A percentile compares a stretch with the other conserved stretches of the same genome.
Evolutionary conservation across 2,329 filamentous ascomycete genomes (phyloP).

Genomic region (Alternaria sp.): DNA sequence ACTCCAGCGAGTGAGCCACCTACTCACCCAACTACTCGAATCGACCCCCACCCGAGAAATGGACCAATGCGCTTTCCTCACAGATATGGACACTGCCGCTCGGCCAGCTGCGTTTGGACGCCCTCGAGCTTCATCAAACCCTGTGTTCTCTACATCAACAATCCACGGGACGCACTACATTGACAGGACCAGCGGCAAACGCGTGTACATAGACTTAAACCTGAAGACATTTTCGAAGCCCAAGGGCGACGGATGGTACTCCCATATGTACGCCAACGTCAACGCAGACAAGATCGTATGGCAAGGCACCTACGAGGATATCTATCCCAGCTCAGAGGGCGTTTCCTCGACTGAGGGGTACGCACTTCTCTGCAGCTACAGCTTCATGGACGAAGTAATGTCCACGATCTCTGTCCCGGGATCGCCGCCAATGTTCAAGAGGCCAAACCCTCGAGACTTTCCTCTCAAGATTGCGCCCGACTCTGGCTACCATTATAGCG

Average conservation of each 20-base stretch:
- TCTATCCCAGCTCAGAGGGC: background rate
- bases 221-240: background rate
- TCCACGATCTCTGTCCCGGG: background rate
- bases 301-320: background rate
- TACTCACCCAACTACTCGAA: background rate
- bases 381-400: background rate
- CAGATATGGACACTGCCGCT: background rate
- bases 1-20: fast-evolving
- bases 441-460: background rate
- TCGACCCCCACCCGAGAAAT: background rate
- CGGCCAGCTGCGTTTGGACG: background rate
- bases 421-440: background rate
- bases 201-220: background rate
- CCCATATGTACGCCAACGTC: background rate
- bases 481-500: background rate
- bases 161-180: background rate
- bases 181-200: background rate
- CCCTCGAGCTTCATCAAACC: background rate
- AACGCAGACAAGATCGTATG: background rate
- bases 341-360: background rate
- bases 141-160: background rate
- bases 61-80: background rate
- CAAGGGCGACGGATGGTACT: background rate
- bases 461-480: background rate
- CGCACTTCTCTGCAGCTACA: background rate